Base-by-base conservation (phyloP, 192 early-diverging fungal genomes). In the Backusella australiensis region DNA sequence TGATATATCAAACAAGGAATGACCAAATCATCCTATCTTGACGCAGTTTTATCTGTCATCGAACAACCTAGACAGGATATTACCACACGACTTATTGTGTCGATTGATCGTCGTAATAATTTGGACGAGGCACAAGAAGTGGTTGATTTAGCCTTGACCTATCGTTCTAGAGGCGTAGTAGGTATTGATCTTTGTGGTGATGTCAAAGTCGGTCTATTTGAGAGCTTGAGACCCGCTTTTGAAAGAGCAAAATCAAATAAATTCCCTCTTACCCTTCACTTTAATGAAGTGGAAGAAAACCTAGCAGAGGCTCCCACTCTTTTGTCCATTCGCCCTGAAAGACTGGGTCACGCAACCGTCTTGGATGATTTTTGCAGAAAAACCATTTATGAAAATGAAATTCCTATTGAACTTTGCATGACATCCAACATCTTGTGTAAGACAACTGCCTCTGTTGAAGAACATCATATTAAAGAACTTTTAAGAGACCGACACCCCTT, bases 171-270 rank as follows among this genome's bases (percentile, higher is more conserved):
- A 3, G 84, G 82, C 26, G 70, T 90, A 1, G 88, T 92, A 0
- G 91, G 87, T 6, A 79, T 92, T 14, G 91, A 92, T 77, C 81
- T 92, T 2, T 91, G 90, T 75, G 90, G 90, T 11, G 82, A 91
- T 77, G 81, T 78, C 5, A 71, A 74, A 32, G 75, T 52, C 12
- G 89, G 90, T 1, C 52, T 66, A 42, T 85, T 88, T 75, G 66
- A 73, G 21, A 79, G 15, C 23, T 53, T 88, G 32, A 76, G 76
- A 42, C 83, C 85, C 2, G 88, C 90, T 23, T 81, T 92, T 46
- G 56, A 84, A 15, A 74, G 75, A 65, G 90, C 89, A 14, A 74
- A 88, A 70, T 23, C 69, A 34, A 59, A 81, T 21, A 84, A 84
- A 17, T 76, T 91, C 41, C 79, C 81, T 42, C 72, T 92, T 6